phyloP scores from a whole-genome alignment of 805 yeast genomes.

The Komagataella kurtzmanii region DNA sequence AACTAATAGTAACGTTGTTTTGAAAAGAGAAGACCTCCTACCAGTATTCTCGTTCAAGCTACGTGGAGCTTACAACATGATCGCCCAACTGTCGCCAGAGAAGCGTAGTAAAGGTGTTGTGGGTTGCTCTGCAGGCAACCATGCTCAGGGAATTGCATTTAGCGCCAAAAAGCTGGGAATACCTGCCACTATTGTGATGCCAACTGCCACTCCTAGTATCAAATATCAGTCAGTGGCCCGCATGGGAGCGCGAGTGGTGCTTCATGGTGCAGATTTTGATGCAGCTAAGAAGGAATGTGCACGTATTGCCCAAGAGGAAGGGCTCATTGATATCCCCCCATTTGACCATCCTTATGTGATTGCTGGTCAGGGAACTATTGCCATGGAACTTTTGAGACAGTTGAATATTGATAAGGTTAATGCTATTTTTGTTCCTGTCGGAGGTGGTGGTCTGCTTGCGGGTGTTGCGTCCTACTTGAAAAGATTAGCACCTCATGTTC shows the following conservation, averaged over 20 bases:
- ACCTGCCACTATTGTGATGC: conserved; percentile 97
- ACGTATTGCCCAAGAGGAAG: conserved; percentile 53
- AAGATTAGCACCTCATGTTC: conserved; percentile 95
- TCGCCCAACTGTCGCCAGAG: conserved; percentile 67
- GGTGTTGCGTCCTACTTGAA: conserved; percentile 87
- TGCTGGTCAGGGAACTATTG: conserved; percentile 98
- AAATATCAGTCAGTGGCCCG: conserved; percentile 86
- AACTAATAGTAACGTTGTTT: conserved; percentile 58
- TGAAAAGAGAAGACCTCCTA: conserved; percentile 85
- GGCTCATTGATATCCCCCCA: conserved; percentile 89
- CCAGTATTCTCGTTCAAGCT: conserved; percentile 95
- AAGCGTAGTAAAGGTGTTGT: conserved; percentile 75
- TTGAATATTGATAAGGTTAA: conserved; percentile 59
- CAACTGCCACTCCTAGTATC: conserved; percentile 91
- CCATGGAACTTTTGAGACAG: conserved; percentile 85
- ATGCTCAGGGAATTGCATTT: conserved; percentile 97
- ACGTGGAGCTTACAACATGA: conserved; percentile 97
- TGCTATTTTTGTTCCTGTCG: conserved; percentile 88
- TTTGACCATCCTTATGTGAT: conserved; percentile 96
- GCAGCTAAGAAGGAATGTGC: conserved; percentile 87
- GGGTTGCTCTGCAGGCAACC: conserved; percentile 98
- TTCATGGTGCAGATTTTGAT: conserved; percentile 90
- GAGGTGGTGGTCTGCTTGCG: conserved; percentile 94
- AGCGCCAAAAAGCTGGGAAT: conserved; percentile 77
- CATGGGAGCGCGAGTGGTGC: conserved; percentile 86